Evolutionary conservation across 257 asterid species (phyloP), one percentile per base, ranked within the genome.

Genomic region (Marsdenia floribunda): DNA sequence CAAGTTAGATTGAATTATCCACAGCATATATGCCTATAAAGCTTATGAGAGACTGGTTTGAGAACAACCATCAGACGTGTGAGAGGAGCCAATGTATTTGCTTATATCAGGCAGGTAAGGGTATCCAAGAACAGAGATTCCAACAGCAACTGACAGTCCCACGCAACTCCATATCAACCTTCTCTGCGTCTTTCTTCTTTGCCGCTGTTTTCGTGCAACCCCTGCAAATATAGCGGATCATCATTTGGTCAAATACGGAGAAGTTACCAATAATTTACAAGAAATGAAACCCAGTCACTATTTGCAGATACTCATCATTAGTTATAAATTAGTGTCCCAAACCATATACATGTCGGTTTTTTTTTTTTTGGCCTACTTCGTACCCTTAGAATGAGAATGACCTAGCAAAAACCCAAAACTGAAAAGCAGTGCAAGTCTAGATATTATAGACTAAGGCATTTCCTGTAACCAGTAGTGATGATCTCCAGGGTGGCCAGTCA

Each of bases 111-210:
- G 86, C 79, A 82, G 73, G 83, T 68, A 84, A 0, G 87, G 58
- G 80, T 86, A 86, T 46, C 88, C 89, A 78, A 83, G 75, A 49
- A 86, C 76, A 0, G 94, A 84, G 64, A 82, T 82, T 63, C 91
- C 97, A 50, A 86, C 35, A 47, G 87, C 80, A 69, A 86, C 46
- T 15, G 91, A 84, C 55, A 90, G 63, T 35, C 93, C 97, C 73
- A 88, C 18, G 13, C 87, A 75, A 71, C 96, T 75, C 97, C 96
- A 90, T 53, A 88, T n/a, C 96, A 88, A 87, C 88, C 79, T 67
- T 75, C 80, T 74, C 19, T 76, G 81, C 11, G 79, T 82, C 50
- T 78, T 81, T 79, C 80, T 88, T 85, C 87, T 80, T 67, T 87
- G 89, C 46, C 89, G 85, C 37, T 84, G 92, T 77, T 83, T 85